phyloP scores from a whole-genome alignment of 1,284 basidiomycete species.

The Nidula niveotomentosa region DNA sequence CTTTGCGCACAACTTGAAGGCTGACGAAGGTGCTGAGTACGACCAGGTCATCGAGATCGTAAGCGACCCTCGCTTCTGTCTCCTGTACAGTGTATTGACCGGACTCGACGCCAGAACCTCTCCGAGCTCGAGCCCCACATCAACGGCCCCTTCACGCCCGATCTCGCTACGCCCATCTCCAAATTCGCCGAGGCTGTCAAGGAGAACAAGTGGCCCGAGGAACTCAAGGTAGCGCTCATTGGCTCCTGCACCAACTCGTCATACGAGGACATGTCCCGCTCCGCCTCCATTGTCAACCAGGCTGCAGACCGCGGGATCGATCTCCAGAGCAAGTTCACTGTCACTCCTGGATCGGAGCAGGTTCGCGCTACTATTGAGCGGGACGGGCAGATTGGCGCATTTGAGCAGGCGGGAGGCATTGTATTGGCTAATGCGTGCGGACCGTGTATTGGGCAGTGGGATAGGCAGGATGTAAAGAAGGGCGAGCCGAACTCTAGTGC shows the following conservation, averaged over 20 bases:
- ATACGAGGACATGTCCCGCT: slow-evolving; percentile 99
- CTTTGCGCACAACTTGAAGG: slow-evolving; percentile 91
- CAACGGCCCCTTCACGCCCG: slow-evolving; percentile 98
- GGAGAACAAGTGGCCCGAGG: slow-evolving; percentile 96
- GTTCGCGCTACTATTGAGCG: slow-evolving; percentile 97
- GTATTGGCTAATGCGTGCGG: slow-evolving; percentile 99
- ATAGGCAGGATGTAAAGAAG: slow-evolving; percentile 95
- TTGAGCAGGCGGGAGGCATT: slow-evolving; percentile 88
- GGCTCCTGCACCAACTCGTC: slow-evolving; percentile 99
- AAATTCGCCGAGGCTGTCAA: slow-evolving; percentile 92
- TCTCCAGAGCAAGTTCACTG: slow-evolving; percentile 94
- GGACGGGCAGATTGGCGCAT: slow-evolving; percentile 89
- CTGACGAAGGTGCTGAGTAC: slow-evolving; percentile 91
- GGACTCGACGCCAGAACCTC: slow-evolving; percentile 85
- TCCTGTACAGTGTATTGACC: neutral
- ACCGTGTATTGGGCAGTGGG: slow-evolving; percentile 99
- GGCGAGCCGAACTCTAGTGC: slow-evolving; percentile 93
- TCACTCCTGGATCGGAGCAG: slow-evolving; percentile 98
- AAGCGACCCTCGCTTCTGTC: slow-evolving; percentile 18
- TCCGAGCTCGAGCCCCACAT: slow-evolving; percentile 98
- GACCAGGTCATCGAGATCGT: slow-evolving; percentile 94
- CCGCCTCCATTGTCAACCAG: slow-evolving; percentile 91
- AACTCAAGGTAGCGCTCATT: slow-evolving; percentile 97
- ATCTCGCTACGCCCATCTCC: slow-evolving; percentile 95
- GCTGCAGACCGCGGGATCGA: slow-evolving; percentile 86